Percentiles rank a stretch among this genome's conserved stretches.
These are phyloP conservation scores for Fraxinus baroniana DNA, from an alignment of 305 asterid species.

Conservation along the genomic window DNA sequence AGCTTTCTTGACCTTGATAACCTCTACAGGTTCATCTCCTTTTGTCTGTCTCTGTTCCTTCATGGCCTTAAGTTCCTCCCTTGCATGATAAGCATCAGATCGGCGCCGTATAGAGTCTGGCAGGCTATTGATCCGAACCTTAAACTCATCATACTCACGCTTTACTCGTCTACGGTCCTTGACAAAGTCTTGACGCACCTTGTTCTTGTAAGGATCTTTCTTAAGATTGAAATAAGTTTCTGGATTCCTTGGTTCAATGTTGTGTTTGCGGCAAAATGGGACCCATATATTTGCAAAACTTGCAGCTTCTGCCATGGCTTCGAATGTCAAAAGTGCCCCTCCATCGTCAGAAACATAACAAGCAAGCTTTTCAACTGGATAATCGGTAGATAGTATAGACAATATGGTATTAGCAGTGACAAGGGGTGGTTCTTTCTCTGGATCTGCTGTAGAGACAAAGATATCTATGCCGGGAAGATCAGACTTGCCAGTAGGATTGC, in stretches of 20 bases:
- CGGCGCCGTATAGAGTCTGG: slow-evolving; percentile 71
- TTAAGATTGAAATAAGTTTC: slow-evolving; percentile 64
- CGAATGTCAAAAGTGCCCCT: slow-evolving; percentile 77
- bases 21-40: slow-evolving; percentile 56
- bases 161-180: slow-evolving; percentile 74
- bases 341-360: slow-evolving; percentile 81
- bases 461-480: slow-evolving; percentile 76
- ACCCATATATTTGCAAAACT: slow-evolving; percentile 73
- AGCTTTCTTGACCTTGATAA: slow-evolving; percentile 54
- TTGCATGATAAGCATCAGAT: slow-evolving; percentile 70
- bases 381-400: slow-evolving; percentile 68
- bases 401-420: slow-evolving; percentile 81
- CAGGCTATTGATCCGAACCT: slow-evolving; percentile 66
- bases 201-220: slow-evolving; percentile 74
- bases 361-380: slow-evolving; percentile 77
- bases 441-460: slow-evolving; percentile 84
- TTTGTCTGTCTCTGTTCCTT: slow-evolving; percentile 55
- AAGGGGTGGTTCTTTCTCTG: slow-evolving; percentile 81
- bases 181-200: slow-evolving; percentile 61
- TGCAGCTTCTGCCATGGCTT: slow-evolving; percentile 83
- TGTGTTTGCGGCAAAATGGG: slow-evolving; percentile 76
- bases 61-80: slow-evolving; percentile 61
- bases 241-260: slow-evolving; percentile 74
- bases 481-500: slow-evolving; percentile 67
- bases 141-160: slow-evolving; percentile 85